phyloP scores from a whole-genome alignment of 805 yeast species.

The Ogataea zsoltii region DNA sequence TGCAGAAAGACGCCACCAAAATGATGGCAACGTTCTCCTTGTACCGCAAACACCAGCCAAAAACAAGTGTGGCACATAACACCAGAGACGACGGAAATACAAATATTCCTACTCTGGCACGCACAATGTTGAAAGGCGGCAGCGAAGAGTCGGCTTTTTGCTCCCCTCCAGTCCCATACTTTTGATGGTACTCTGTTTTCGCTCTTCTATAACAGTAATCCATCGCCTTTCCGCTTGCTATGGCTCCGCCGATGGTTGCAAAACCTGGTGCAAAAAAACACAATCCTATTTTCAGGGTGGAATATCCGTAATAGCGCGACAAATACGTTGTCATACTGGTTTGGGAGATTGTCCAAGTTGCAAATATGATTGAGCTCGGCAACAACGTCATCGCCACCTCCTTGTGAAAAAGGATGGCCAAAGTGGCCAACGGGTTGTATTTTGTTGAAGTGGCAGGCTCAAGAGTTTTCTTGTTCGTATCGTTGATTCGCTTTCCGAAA shows the following conservation, averaged over 20 bases:
- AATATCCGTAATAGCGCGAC: slow-evolving; percentile 48
- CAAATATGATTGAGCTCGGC: slow-evolving; percentile 63
- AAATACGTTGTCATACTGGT: slow-evolving; percentile 64
- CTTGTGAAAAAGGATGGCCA: slow-evolving; percentile 15
- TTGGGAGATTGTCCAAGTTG: slow-evolving; percentile 69
- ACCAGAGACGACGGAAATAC: slow-evolving; percentile 42
- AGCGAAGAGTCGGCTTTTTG: not conserved
- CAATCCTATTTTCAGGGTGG: slow-evolving; percentile 61
- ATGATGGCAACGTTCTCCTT: slow-evolving; percentile 53
- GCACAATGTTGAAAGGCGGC: slow-evolving; percentile 55
- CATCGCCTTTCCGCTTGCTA: slow-evolving; percentile 56
- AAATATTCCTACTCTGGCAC: slow-evolving; percentile 53
- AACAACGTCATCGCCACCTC: slow-evolving; percentile 47
- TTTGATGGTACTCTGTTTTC: slow-evolving; percentile 32
- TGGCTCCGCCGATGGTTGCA: slow-evolving; percentile 62
- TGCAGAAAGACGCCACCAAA: slow-evolving; percentile 55
- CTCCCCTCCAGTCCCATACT: slow-evolving; percentile 25
- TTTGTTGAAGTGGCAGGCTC: slow-evolving; percentile 11
- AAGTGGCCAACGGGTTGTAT: slow-evolving; percentile 32
- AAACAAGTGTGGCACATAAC: slow-evolving; percentile 45
- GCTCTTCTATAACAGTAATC: slow-evolving; percentile 49
- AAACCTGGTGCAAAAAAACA: slow-evolving; percentile 76
- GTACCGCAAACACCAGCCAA: slow-evolving; percentile 72
- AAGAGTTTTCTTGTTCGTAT: slow-evolving; percentile 28
- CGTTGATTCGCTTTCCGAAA: slow-evolving; percentile 34